A percentile compares a stretch with the other conserved stretches of the same genome.
Conservation (phyloP, 169 alveolate species). For the Eimeria zaria region DNA sequence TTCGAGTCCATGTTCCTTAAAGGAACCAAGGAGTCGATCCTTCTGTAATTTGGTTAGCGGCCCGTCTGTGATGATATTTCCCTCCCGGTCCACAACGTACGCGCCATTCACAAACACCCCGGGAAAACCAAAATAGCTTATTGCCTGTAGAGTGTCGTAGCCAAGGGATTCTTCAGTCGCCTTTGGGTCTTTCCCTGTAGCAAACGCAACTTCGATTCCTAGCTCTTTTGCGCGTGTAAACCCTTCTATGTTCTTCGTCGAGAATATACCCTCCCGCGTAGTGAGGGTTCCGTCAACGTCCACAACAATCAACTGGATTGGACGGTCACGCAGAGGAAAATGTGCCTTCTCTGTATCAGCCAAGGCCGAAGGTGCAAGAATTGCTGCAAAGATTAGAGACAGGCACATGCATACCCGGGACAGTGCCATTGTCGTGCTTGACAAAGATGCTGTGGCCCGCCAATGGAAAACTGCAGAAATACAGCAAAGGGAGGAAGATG, state of each 20-base stretch:
- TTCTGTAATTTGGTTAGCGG: constrained; percentile 2
- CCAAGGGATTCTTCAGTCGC: constrained; percentile 9
- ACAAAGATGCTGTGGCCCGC: background rate
- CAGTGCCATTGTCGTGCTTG: background rate
- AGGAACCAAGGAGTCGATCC: constrained; percentile 1
- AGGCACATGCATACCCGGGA: background rate
- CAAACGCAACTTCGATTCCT: constrained; percentile 25
- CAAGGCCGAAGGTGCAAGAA: background rate
- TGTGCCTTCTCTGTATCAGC: constrained; percentile 1
- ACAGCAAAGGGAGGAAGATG: background rate
- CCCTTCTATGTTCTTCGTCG: constrained; percentile 21
- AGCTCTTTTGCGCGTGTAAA: background rate
- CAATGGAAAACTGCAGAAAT: background rate
- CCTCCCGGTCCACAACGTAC: constrained; percentile 34
- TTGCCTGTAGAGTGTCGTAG: background rate
- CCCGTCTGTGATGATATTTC: constrained; percentile 16
- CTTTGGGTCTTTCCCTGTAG: constrained; percentile 42
- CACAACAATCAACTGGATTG: constrained; percentile 40
- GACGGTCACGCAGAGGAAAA: background rate
- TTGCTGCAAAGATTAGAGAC: background rate
- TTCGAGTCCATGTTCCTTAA: background rate
- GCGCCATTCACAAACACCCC: constrained; percentile 75
- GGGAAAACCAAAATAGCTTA: constrained; percentile 39
- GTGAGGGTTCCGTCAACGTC: constrained; percentile 71
- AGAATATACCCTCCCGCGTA: background rate